Percentiles rank a stretch among this genome's conserved stretches.
Evolutionary conservation across 2,329 filamentous ascomycete species (phyloP).

Genomic region (Xylaria arbuscula): DNA sequence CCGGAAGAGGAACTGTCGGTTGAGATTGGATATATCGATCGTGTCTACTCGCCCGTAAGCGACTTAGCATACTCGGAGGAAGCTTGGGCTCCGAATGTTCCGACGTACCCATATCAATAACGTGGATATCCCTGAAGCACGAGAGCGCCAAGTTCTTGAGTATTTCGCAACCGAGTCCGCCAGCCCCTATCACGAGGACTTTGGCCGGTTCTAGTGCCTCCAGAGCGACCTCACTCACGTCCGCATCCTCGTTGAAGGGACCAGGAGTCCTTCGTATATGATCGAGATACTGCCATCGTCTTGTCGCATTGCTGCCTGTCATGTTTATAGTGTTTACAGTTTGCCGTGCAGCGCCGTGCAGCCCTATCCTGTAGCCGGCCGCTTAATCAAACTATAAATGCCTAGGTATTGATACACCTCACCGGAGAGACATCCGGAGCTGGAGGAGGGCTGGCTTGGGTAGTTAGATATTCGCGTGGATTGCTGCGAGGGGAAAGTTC

Average conservation of each 20-base stretch:
- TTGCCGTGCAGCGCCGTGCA: background rate
- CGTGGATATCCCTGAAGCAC: slow-evolving; percentile 96
- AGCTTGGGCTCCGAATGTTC: background rate
- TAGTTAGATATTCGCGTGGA: background rate
- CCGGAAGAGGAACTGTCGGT: slow-evolving; percentile 96
- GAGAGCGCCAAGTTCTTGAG: slow-evolving; percentile 95
- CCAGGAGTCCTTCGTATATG: slow-evolving; percentile 80
- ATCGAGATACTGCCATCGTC: slow-evolving; percentile 81
- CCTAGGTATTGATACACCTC: background rate
- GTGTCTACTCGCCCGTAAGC: slow-evolving; percentile 71
- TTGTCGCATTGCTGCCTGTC: slow-evolving; percentile 36
- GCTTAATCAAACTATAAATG: background rate
- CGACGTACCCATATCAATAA: slow-evolving; percentile 95
- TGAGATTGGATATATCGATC: slow-evolving; percentile 97
- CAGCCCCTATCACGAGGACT: slow-evolving; percentile 85
- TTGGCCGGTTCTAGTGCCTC: slow-evolving; percentile 75
- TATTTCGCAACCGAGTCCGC: slow-evolving; percentile 94
- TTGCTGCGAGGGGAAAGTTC: slow-evolving; percentile 8
- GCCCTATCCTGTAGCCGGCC: background rate
- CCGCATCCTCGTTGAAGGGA: slow-evolving; percentile 79
- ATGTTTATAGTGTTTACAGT: slow-evolving; percentile 16
- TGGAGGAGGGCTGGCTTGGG: background rate
- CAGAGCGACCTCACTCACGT: slow-evolving; percentile 63
- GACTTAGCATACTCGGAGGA: slow-evolving; percentile 17
- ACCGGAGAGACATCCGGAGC: background rate